Percentiles rank a stretch among this genome's conserved stretches.
Conservation (phyloP, 495 filamentous ascomycete species). For the Patellaria atrata region DNA sequence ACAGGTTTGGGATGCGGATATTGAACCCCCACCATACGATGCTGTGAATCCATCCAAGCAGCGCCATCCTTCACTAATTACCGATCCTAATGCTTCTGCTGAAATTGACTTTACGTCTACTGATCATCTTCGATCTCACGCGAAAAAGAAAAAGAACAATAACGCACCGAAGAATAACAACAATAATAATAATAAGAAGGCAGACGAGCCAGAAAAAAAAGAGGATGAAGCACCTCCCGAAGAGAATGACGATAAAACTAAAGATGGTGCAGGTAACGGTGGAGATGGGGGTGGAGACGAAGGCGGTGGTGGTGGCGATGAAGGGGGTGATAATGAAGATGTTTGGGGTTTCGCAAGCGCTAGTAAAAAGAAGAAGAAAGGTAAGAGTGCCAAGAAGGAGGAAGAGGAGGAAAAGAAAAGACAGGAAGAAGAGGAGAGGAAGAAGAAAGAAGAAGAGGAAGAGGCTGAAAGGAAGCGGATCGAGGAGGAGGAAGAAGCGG, state of each 20-base stretch:
- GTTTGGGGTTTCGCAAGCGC: constrained; percentile 21
- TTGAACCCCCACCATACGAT: too few relatives aligned
- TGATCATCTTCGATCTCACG: too few relatives aligned
- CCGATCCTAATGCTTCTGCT: too few relatives aligned
- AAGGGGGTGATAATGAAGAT: constrained; percentile 22
- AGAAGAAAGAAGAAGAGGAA: constrained; percentile 22
- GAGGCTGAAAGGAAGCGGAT: constrained; percentile 26
- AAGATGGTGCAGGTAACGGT: constrained; percentile 18
- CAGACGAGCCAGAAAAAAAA: too few relatives aligned
- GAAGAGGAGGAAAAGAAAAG: constrained; percentile 25
- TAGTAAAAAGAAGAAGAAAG: constrained; percentile 20
- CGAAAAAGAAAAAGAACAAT: too few relatives aligned
- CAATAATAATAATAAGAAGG: too few relatives aligned
- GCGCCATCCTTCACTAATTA: too few relatives aligned
- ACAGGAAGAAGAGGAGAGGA: constrained; percentile 23
- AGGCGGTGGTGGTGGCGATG: constrained; percentile 27
- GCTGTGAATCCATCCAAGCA: too few relatives aligned
- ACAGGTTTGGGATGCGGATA: too few relatives aligned
- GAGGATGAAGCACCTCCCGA: too few relatives aligned
- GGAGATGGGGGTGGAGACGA: constrained; percentile 24
- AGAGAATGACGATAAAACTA: constrained; percentile 17
- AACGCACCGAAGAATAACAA: too few relatives aligned
- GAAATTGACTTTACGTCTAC: too few relatives aligned
- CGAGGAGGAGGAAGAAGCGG: constrained; percentile 21
- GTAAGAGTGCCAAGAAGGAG: constrained; percentile 18